Base-by-base conservation (phyloP, 2,329 filamentous ascomycete genomes). In the Acrodontium crateriforme region DNA sequence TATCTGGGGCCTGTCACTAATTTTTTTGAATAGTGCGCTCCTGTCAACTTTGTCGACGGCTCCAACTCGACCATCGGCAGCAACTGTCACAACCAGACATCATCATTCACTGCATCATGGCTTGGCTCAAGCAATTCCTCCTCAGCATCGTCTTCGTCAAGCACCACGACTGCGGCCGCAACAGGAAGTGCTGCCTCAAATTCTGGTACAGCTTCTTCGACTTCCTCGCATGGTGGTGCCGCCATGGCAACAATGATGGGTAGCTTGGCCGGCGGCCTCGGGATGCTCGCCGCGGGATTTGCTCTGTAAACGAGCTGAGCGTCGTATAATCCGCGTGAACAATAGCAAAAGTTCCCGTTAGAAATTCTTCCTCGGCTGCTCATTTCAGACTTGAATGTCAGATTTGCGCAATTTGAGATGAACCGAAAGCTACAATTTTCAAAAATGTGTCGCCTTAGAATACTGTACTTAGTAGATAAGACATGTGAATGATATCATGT, bases 11-110 rank as follows among this genome's bases (percentile, higher is more conserved):
- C 4, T 12, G 13, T 11, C 10, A 9, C 3, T 28, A 5, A 22
- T 30, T 13, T 21, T n/a, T 17, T 4, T 19, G 18, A 30, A 18
- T 14, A 50, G 46, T 50, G 47, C 27, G 46, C 46, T 8, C 42
- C 47, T 6, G 46, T 50, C 23, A 42, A 40, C 26, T 50, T 49
- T 25, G 41, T 44, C 19, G 28, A 36, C 2, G 47, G 47, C n/a
- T 33, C 38, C 27, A 50, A 49, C 40, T 24, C 20, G 26, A 50
- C 47, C 3, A 20, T 39, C 17, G 44, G 44, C 6, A 22, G 28
- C 12, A 28, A 34, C 16, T 50, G 47, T 39, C 36, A 28, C 3
- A 50, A 48, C 25, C 33, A 32, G 11, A 41, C 45, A 4, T 22
- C 20, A 4, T 37, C 33, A 18, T 49, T 49, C 34, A 35, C 29